Conservation (phyloP, 257 asterid species). For the Solanum infundibuliforme region DNA sequence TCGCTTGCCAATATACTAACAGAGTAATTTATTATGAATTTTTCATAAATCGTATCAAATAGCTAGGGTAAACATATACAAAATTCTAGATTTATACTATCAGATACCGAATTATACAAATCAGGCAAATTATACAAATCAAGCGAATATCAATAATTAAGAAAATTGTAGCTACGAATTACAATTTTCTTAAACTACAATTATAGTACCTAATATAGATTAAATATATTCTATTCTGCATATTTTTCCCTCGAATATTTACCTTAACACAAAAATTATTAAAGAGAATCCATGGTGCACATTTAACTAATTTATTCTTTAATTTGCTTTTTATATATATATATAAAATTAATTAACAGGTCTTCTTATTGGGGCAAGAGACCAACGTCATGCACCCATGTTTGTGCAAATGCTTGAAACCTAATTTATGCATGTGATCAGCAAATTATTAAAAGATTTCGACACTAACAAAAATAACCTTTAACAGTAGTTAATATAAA, state of each 20-base stretch:
- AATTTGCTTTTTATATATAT: neutral
- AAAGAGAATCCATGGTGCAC: neutral
- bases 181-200: too few species aligned
- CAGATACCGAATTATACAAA: too few species aligned
- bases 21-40: neutral
- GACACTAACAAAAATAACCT: too few species aligned
- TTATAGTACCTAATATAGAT: too few species aligned
- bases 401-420: neutral
- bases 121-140: too few species aligned
- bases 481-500: too few species aligned
- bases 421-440: neutral
- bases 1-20: neutral
- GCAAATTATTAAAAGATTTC: neutral
- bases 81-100: too few species aligned
- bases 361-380: neutral
- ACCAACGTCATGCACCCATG: neutral
- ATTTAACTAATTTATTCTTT: neutral
- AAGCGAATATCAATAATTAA: too few species aligned
- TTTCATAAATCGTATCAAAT: neutral
- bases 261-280: neutral
- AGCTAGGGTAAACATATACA: too few species aligned
- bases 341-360: neutral
- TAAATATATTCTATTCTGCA: neutral
- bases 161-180: neutral
- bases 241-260: neutral